Base-by-base conservation (phyloP, 345 rosid genomes). In the Gossypium arboreum region DNA sequence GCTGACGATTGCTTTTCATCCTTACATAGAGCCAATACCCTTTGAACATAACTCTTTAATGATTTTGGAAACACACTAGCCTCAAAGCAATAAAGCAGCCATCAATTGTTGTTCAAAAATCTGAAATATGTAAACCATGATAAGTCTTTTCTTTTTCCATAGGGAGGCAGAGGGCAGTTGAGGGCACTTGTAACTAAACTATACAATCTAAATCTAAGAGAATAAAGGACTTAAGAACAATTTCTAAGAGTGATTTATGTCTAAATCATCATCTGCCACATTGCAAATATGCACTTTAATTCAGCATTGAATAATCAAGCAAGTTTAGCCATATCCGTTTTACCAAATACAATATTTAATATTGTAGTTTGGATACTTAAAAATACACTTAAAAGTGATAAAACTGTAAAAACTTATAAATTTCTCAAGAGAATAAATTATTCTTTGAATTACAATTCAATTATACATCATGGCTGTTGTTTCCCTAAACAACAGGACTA, bases 21-120 rank as follows among this genome's bases (percentile, higher is more conserved):
- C 78, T 88, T 87, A 84, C 97, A 92, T 52, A 89, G 92, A 77
- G 87, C 83, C 77, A 96, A 78, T 79, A 88, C 97, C 80, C 97
- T 96, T 84, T 93, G 98, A 52, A 92, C 98, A 81, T 89, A 96
- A 73, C 87, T 90, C 51, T 89, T 82, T 39, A 96, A 84, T 7
- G 99, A 92, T 76, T 84, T 88, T 0, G 97, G 99, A 77, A 93
- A 88, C 74, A 72, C 61, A 48, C 86, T 89, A 84, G 88, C 84
- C 99, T 96, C 86, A 79, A 82, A 74, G 79, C 47, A 83, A 73
- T 25, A 77, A 77, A 45, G 71, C 72, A 60, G 47, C 72, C 43
- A 73, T 44, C 12, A 72, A 39, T 41, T n/a, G 7, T 4, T 66
- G 73, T 43, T 20, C 56, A 51, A 64, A 44, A 57, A 60, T 18